Conservation (phyloP, 129 eudicot genomes). For the Flaveria bidentis region DNA sequence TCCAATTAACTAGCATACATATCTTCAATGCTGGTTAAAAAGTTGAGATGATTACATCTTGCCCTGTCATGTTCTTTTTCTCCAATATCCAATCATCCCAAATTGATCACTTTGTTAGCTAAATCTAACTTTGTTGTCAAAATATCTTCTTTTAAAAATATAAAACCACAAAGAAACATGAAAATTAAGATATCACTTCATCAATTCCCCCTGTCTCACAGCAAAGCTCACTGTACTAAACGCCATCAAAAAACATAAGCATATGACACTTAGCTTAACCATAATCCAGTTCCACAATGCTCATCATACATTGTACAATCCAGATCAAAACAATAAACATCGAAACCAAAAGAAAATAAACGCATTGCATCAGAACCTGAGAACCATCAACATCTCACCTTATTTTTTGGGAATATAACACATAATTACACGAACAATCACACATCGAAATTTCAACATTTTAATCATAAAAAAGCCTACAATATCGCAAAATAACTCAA, state of each 20-base stretch:
- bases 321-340: neutral
- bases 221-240: slow-evolving; percentile 13
- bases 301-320: slow-evolving; percentile 39
- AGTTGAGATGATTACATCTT: neutral
- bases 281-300: slow-evolving; percentile 5
- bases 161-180: neutral
- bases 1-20: neutral
- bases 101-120: neutral
- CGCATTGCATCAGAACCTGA: slow-evolving; percentile 1
- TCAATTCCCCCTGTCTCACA: slow-evolving; percentile 19
- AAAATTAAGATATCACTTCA: slow-evolving; percentile 16
- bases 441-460: too few species aligned
- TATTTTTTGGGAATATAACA: slow-evolving; percentile 1
- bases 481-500: slow-evolving; percentile 20
- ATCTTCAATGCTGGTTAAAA: neutral
- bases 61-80: neutral
- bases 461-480: neutral
- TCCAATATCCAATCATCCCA: neutral
- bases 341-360: neutral
- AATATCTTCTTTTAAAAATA: neutral
- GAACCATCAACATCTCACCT: slow-evolving; percentile 7
- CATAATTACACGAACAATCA: neutral
- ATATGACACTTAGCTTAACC: slow-evolving; percentile 13
- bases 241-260: slow-evolving; percentile 14
- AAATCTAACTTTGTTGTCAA: neutral